Percentiles rank a stretch among this genome's conserved stretches.
Evolutionary conservation across 345 rosid genomes (phyloP).

Genomic region (Brassica juncea): DNA sequence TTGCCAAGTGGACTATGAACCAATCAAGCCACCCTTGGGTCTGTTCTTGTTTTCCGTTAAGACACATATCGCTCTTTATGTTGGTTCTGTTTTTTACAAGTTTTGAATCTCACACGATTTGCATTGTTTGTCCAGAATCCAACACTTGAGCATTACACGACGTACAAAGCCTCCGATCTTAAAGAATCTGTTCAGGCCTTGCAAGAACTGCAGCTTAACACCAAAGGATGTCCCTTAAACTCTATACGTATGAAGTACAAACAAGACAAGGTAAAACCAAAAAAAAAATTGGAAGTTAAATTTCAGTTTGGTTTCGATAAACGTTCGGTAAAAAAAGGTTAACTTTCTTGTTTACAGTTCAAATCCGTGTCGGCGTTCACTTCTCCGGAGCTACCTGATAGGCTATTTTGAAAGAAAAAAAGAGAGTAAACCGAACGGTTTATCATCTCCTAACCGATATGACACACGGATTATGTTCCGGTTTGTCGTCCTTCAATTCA

Average conservation of each 20-base stretch:
- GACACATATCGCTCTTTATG: neutral
- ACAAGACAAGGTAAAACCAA: slow-evolving; percentile 57
- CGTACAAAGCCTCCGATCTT: slow-evolving; percentile 66
- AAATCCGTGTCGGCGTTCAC: slow-evolving; percentile 70
- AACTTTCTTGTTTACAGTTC: slow-evolving; percentile 37
- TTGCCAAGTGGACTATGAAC: slow-evolving; percentile 90
- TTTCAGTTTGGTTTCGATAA: neutral
- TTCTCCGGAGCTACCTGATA: slow-evolving; percentile 61
- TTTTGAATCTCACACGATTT: neutral
- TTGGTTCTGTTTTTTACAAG: slow-evolving; percentile 1
- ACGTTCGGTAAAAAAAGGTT: neutral
- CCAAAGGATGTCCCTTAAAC: slow-evolving; percentile 60
- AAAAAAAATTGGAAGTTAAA: neutral
- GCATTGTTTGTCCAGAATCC: slow-evolving; percentile 48
- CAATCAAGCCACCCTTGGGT: slow-evolving; percentile 91
- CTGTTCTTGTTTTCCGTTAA: slow-evolving; percentile 22
- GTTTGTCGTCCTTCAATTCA: neutral
- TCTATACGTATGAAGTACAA: slow-evolving; percentile 72
- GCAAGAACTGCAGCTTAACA: slow-evolving; percentile 72
- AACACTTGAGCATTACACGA: slow-evolving; percentile 74
- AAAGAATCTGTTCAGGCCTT: slow-evolving; percentile 57
- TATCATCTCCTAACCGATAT: slow-evolving; percentile 38
- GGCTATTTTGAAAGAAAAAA: slow-evolving; percentile 43
- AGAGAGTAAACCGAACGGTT: slow-evolving; percentile 33
- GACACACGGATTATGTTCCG: slow-evolving; percentile 9